Conservation (phyloP, 352 stramenopile genomes). For the Pythium folliculosum region DNA sequence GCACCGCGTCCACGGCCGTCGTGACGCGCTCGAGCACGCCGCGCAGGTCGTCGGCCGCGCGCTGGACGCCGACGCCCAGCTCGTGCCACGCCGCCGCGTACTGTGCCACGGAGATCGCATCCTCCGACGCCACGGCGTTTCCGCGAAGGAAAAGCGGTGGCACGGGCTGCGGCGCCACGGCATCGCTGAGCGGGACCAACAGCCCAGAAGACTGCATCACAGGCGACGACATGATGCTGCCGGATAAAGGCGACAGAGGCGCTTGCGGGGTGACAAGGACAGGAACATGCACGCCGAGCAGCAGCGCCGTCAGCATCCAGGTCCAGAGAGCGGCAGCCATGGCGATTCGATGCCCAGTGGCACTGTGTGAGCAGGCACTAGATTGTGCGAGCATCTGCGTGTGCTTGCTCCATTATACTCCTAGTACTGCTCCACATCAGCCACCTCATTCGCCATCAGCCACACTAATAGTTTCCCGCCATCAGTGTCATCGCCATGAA, state of each 20-base stretch:
- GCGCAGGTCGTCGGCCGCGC: conserved; percentile 12
- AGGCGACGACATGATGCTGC: conserved; percentile 10
- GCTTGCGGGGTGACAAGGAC: too few relatives aligned
- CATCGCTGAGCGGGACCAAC: background rate
- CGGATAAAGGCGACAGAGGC: background rate
- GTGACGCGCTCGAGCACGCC: background rate
- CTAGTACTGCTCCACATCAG: too few relatives aligned
- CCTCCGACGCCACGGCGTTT: background rate
- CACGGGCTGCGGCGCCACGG: background rate
- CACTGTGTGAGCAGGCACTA: too few relatives aligned
- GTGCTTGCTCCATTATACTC: too few relatives aligned
- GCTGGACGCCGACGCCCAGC: conserved; percentile 10
- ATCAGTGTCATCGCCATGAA: too few relatives aligned
- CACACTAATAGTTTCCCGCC: too few relatives aligned
- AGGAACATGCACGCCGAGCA: too few relatives aligned
- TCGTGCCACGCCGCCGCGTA: conserved; percentile 21
- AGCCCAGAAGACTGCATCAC: background rate
- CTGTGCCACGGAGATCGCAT: conserved; percentile 13
- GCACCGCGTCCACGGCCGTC: background rate
- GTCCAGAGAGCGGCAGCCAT: too few relatives aligned
- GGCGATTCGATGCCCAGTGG: too few relatives aligned
- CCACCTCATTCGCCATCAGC: too few relatives aligned
- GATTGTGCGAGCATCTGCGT: too few relatives aligned
- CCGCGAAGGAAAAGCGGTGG: conserved; percentile 1
- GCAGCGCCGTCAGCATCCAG: too few relatives aligned